Conservation (phyloP, 2,329 filamentous ascomycete genomes). For the Penicillium sp. region DNA sequence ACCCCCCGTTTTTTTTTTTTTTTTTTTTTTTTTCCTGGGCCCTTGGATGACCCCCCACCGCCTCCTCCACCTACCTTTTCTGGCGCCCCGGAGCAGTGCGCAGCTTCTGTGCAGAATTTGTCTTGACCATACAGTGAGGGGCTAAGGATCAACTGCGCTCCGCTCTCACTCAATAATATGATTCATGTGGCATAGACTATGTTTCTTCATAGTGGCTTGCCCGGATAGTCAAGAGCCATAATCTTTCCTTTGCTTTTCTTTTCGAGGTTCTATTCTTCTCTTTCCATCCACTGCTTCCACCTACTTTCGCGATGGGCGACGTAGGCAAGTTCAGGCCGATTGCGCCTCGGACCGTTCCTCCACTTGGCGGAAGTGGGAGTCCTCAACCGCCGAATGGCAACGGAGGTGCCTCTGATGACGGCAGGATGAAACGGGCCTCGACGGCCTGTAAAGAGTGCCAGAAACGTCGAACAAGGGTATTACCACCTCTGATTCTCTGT, state of each 20-base stretch:
- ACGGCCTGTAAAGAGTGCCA: constrained; percentile 40
- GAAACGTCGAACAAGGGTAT: constrained; percentile 38
- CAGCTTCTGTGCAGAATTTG: constrained; percentile 5
- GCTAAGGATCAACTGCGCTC: not conserved
- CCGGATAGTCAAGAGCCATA: constrained; percentile 1
- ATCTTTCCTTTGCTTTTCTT: not conserved
- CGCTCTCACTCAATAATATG: constrained; percentile 8
- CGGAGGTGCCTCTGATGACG: constrained; percentile 26
- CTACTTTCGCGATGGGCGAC: constrained; percentile 26
- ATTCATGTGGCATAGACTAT: constrained; percentile 9
- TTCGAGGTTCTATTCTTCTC: constrained; percentile 3
- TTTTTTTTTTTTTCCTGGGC: not conserved
- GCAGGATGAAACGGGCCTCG: constrained; percentile 35
- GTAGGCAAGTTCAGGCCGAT: constrained; percentile 31
- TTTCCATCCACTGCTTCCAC: not conserved
- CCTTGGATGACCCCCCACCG: no score
- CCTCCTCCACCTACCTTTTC: constrained; percentile 10
- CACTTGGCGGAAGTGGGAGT: constrained; percentile 13
- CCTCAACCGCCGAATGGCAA: constrained; percentile 12
- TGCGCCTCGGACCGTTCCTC: constrained; percentile 27
- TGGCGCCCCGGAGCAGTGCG: constrained; percentile 3
- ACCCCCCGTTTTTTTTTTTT: not conserved
- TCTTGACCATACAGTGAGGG: constrained; percentile 1
- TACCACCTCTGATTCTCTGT: not conserved
- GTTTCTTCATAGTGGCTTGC: constrained; percentile 7